A percentile compares a stretch with the other conserved stretches of the same genome.
phyloP scores from a whole-genome alignment of 1,284 basidiomycete genomes.

The Phylloboletellus chloephorus region DNA sequence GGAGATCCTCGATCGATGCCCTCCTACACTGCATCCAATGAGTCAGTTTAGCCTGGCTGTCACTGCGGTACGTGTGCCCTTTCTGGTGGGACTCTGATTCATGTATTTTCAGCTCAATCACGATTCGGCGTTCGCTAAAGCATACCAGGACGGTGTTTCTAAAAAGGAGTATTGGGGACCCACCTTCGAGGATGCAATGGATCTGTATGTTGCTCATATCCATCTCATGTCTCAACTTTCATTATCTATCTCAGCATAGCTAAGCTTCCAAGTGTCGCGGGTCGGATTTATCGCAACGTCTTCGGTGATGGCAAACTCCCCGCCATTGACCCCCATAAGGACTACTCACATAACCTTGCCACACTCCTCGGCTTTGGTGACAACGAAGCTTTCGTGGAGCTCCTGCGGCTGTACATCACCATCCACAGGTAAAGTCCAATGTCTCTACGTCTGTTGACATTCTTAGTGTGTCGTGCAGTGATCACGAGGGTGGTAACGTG shows the following conservation, averaged over 20 bases:
- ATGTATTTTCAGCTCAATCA: conserved; percentile 71
- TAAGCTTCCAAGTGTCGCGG: conserved; percentile 95
- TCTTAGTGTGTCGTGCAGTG: conserved; percentile 41
- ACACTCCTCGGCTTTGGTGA: conserved; percentile 91
- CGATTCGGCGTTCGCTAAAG: conserved; percentile 95
- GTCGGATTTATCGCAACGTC: conserved; percentile 94
- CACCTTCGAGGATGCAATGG: conserved; percentile 95
- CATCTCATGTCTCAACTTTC: conserved; percentile 7
- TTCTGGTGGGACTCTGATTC: conserved; percentile 1
- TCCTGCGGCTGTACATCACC: conserved; percentile 94
- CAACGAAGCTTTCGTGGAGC: conserved; percentile 86
- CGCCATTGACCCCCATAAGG: conserved; percentile 81
- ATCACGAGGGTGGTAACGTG: conserved; percentile 98
- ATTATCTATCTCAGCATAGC: conserved; percentile 60
- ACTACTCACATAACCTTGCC: conserved; percentile 92
- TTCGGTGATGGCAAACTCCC: conserved; percentile 89
- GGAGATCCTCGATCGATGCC: conserved; percentile 89
- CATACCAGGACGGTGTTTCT: conserved; percentile 87
- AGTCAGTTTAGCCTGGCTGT: conserved; percentile 93
- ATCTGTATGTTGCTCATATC: conserved; percentile 56
- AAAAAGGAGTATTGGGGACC: conserved; percentile 99
- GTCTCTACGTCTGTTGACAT: not conserved
- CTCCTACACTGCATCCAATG: conserved; percentile 94
- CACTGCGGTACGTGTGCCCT: conserved; percentile 69
- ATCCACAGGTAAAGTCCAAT: conserved; percentile 68